phyloP scores from a whole-genome alignment of 2,329 filamentous ascomycete species.

The Alternaria triticimaculans region DNA sequence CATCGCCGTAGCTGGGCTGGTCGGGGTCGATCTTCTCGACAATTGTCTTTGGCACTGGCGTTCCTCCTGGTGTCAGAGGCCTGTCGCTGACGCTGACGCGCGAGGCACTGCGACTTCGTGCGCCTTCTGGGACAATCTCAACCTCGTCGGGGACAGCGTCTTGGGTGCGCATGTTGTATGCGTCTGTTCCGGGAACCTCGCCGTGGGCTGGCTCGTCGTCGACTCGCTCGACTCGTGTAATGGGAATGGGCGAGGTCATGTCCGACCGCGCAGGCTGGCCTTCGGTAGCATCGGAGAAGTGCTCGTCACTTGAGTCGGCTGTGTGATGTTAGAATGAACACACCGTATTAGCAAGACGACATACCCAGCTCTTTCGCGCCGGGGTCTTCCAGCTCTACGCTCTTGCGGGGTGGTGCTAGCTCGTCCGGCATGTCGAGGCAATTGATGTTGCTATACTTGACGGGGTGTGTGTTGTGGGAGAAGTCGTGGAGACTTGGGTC shows the following conservation, averaged over 20 bases:
- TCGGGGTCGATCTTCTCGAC: conserved; percentile 67
- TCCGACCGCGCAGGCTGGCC: conserved; percentile 54
- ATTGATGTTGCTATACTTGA: neutral
- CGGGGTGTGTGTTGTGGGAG: neutral
- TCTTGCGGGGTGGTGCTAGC: conserved; percentile 62
- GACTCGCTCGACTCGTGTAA: conserved; percentile 68
- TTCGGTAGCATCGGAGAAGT: conserved; percentile 71
- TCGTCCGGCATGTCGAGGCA: conserved; percentile 47
- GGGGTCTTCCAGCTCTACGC: conserved; percentile 62
- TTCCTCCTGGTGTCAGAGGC: conserved; percentile 58
- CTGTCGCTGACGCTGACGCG: conserved; percentile 54
- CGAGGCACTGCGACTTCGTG: conserved; percentile 48
- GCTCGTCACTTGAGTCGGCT: conserved; percentile 62
- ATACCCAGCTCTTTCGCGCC: conserved; percentile 64
- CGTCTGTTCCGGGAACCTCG: conserved; percentile 66
- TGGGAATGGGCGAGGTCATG: conserved; percentile 62
- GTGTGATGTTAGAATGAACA: conserved; percentile 15
- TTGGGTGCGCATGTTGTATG: conserved; percentile 63
- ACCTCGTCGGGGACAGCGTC: conserved; percentile 71
- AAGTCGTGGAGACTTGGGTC: neutral
- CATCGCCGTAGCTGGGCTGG: conserved; percentile 64
- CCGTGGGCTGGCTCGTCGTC: conserved; percentile 65
- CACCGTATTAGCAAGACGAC: conserved; percentile 11
- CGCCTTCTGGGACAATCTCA: conserved; percentile 59
- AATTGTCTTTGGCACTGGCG: conserved; percentile 64